These are phyloP conservation scores for Linnemannia hyalina DNA, from an alignment of 192 early-diverging fungal genomes.

Conservation along the genomic window DNA sequence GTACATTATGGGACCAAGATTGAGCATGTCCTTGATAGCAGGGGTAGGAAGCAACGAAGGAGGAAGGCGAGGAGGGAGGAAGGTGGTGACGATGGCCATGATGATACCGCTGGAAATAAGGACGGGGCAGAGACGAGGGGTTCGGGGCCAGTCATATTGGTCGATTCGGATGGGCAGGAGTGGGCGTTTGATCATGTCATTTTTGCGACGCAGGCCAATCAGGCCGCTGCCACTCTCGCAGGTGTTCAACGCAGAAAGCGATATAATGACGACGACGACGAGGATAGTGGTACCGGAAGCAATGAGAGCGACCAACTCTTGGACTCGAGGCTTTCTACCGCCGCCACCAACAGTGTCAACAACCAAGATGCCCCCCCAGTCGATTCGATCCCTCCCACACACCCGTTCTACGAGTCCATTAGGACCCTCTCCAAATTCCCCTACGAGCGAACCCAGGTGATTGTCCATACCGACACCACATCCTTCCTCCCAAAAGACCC, in stretches of 20 bases:
- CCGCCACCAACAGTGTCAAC: neutral
- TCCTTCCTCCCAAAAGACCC: constrained; percentile 55
- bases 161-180: constrained; percentile 21
- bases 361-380: neutral
- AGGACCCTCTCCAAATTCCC: constrained; percentile 54
- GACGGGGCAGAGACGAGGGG: neutral
- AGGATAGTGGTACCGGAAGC: constrained; percentile 2
- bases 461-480: constrained; percentile 62
- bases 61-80: neutral
- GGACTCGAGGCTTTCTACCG: constrained; percentile 4
- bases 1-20: constrained; percentile 47
- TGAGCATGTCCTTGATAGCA: constrained; percentile 11
- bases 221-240: constrained; percentile 26
- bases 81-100: neutral
- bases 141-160: constrained; percentile 14
- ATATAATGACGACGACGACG: constrained; percentile 1
- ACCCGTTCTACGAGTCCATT: constrained; percentile 51
- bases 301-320: constrained; percentile 17
- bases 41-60: neutral
- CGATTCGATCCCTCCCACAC: neutral
- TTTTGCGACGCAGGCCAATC: constrained; percentile 55
- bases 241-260: constrained; percentile 12
- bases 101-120: neutral
- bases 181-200: constrained; percentile 43
- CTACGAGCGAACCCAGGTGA: constrained; percentile 60